These are phyloP conservation scores for Ogataea naganishii DNA, from an alignment of 805 yeast genomes.

Conservation along the genomic window DNA sequence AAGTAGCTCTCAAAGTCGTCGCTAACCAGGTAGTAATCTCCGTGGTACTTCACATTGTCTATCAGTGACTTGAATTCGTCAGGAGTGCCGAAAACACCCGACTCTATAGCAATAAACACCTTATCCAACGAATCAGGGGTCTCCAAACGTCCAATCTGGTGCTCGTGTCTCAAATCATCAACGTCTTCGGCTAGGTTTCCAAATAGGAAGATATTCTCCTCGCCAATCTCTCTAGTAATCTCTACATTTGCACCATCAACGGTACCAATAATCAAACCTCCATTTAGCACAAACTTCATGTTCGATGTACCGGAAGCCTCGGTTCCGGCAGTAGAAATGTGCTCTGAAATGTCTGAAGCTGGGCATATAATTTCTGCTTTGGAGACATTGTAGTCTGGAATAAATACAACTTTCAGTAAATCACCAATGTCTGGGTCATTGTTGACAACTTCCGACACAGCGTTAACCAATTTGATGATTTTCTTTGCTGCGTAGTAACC, in stretches of 20 bases:
- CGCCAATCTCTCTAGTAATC: constrained; percentile 88
- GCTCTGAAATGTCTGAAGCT: constrained; percentile 86
- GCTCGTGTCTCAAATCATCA: constrained; percentile 73
- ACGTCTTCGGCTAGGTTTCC: constrained; percentile 89
- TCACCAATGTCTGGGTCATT: constrained; percentile 67
- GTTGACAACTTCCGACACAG: constrained; percentile 76
- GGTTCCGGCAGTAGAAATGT: constrained; percentile 94
- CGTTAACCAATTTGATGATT: constrained; percentile 75
- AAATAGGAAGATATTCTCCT: constrained; percentile 84
- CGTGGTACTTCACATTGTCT: constrained; percentile 61
- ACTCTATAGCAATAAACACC: constrained; percentile 61
- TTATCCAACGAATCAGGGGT: constrained; percentile 50
- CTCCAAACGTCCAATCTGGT: constrained; percentile 48
- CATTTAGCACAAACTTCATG: constrained; percentile 91
- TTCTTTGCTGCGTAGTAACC: constrained; percentile 94
- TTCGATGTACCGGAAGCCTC: constrained; percentile 95
- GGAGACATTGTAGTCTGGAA: constrained; percentile 90
- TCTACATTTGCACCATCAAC: constrained; percentile 97
- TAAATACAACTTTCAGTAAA: constrained; percentile 74
- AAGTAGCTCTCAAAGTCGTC: constrained; percentile 87
- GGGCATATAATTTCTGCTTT: constrained; percentile 89
- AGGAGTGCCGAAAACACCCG: constrained; percentile 62
- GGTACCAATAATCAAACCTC: constrained; percentile 90
- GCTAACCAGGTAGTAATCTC: constrained; percentile 79
- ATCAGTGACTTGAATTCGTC: constrained; percentile 60